Evolutionary conservation across 2,329 filamentous ascomycete species (phyloP), one percentile per base, ranked within the genome.

Genomic region (Cordyceps pruinosa): DNA sequence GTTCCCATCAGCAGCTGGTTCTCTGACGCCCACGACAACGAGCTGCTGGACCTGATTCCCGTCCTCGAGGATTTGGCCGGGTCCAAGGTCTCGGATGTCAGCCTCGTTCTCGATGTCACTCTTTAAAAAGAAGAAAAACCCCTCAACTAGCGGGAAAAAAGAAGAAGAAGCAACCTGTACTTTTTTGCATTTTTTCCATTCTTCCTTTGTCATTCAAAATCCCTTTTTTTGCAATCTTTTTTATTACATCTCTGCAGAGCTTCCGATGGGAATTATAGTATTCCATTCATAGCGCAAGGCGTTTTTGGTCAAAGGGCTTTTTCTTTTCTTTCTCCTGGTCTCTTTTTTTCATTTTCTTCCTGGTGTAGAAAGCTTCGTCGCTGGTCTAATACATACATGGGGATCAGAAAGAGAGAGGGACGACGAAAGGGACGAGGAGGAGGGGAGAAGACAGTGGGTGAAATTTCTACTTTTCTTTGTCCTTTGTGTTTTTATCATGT

Each of bases 1-100:
- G 93, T 99, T 50, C 94, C 94, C 26, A 99, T 99, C 76, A 97
- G 92, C 82, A 97, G 93, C 80, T 99, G 94, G 94, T 99, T 99
- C 77, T 97, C 92, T 64, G 94, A 99, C 75, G 94, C 94, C 61
- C 94, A 99, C 74, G 94, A 99, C 77, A 99, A 99, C 75, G 94
- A 99, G 80, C 82, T 99, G 61, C 81, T 99, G 68, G 94, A 99
- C 72, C 79, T 99, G 66, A 97, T 99, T 72, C 94, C 94, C 54
- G 94, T 99, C 66, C 90, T 99, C 64, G 94, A 99, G 80, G 94
- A 99, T 74, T 81, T 99, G 69, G 93, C 94, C 61, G 87, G 89
- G 64, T 74, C 86, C 59, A 89, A 93, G 70, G 94, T 99, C 61
- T 84, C 88, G 74, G 94, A 99, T 74, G 94, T 99, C 72, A 97